Percentiles rank a stretch among this genome's conserved stretches.
These are phyloP conservation scores for Akanthomyces uredinophilus DNA, from an alignment of 2,329 filamentous ascomycete species.

Conservation along the genomic window DNA sequence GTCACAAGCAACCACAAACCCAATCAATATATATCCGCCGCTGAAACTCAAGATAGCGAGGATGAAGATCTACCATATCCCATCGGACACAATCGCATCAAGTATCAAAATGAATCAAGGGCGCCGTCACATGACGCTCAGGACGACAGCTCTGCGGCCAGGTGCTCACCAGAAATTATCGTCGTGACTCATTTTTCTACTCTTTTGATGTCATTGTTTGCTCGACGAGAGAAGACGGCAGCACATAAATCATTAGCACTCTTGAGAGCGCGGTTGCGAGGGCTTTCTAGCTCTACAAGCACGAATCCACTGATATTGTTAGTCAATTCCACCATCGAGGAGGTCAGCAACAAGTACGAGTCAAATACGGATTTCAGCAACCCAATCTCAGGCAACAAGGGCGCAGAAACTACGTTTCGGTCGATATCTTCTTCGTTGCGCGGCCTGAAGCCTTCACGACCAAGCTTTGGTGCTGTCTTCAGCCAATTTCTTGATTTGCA, in stretches of 20 bases:
- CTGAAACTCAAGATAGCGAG: constrained; percentile 35
- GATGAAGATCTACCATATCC: constrained; percentile 27
- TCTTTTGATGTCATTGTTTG: constrained; percentile 49
- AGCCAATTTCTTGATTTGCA: constrained; percentile 51
- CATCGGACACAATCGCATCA: neutral
- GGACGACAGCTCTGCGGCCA: neutral
- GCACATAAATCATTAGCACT: constrained; percentile 45
- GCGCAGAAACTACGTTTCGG: neutral
- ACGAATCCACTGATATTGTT: constrained; percentile 47
- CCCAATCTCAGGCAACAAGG: neutral
- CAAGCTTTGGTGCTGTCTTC: constrained; percentile 51
- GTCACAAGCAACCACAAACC: neutral
- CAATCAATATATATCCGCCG: neutral
- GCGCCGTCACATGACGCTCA: neutral
- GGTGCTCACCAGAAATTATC: constrained; percentile 39
- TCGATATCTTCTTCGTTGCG: neutral
- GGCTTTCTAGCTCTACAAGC: constrained; percentile 36
- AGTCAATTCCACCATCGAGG: constrained; percentile 44
- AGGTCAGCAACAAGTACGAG: neutral
- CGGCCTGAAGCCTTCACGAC: constrained; percentile 20
- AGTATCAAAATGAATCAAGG: neutral
- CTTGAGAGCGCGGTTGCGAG: constrained; percentile 43
- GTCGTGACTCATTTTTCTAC: constrained; percentile 51
- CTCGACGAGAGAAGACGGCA: constrained; percentile 38
- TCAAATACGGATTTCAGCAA: neutral